These are phyloP conservation scores for Botryotinia globosa DNA, from an alignment of 2,329 filamentous ascomycete genomes.

Conservation along the genomic window DNA sequence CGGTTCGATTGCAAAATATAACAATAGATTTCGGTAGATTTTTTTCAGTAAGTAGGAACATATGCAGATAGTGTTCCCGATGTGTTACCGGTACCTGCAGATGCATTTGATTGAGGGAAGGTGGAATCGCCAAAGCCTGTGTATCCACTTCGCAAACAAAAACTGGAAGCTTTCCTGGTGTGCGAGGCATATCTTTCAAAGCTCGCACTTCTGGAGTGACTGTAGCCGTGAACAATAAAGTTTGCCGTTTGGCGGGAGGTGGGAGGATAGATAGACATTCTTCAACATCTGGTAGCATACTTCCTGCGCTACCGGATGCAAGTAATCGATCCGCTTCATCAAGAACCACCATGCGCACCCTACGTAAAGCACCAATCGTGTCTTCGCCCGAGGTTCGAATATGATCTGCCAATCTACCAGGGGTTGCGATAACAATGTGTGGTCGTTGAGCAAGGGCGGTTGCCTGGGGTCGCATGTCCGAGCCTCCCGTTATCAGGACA, in stretches of 20 bases:
- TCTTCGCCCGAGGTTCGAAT: conserved; percentile 89
- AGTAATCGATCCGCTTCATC: conserved; percentile 94
- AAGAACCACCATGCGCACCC: conserved; percentile 82
- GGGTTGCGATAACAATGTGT: conserved; percentile 92
- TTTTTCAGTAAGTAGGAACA: conserved; percentile 73
- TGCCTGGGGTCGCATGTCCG: conserved; percentile 89
- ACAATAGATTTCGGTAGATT: conserved; percentile 79
- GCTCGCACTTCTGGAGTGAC: conserved; percentile 89
- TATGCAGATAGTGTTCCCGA: conserved; percentile 91
- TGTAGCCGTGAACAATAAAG: conserved; percentile 92
- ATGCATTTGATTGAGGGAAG: conserved; percentile 79
- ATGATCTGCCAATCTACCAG: conserved; percentile 89
- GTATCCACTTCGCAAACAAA: conserved; percentile 89
- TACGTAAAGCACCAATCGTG: conserved; percentile 75
- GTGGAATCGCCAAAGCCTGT: conserved; percentile 70
- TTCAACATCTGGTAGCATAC: conserved; percentile 23
- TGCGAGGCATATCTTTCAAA: conserved; percentile 72
- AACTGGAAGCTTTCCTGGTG: conserved; percentile 68
- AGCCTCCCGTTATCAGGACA: conserved; percentile 84
- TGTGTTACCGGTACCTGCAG: conserved; percentile 87
- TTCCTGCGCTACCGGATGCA: conserved; percentile 52
- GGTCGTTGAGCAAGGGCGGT: conserved; percentile 77
- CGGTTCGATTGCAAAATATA: conserved; percentile 90
- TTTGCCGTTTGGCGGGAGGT: conserved; percentile 76
- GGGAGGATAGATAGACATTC: conserved; percentile 68